Evolutionary conservation across 805 yeast genomes (phyloP).

Genomic region (Starmerella floris): DNA sequence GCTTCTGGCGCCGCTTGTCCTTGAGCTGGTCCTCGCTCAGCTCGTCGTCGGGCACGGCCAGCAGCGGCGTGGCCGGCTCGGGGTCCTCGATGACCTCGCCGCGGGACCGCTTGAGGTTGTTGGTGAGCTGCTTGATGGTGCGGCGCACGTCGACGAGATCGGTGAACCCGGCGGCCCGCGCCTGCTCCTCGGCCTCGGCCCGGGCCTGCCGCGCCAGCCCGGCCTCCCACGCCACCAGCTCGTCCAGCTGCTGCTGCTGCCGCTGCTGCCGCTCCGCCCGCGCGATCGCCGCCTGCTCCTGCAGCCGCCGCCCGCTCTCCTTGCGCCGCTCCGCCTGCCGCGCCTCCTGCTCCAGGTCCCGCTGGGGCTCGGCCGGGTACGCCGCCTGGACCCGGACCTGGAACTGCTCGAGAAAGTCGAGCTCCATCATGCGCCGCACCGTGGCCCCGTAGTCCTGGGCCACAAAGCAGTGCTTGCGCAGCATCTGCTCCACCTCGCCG

Average conservation of each 20-base stretch:
- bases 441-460: slow-evolving; percentile 57
- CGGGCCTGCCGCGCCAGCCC: slow-evolving; percentile 60
- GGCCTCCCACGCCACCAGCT: slow-evolving; percentile 47
- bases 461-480: slow-evolving; percentile 68
- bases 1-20: slow-evolving; percentile 73
- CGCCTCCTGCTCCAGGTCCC: slow-evolving; percentile 60
- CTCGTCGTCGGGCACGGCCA: slow-evolving; percentile 75
- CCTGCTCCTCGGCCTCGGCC: slow-evolving; percentile 54
- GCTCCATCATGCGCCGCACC: slow-evolving; percentile 40
- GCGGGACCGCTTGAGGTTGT: slow-evolving; percentile 13
- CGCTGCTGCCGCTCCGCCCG: slow-evolving; percentile 77
- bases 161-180: slow-evolving; percentile 40
- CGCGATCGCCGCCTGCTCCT: slow-evolving; percentile 81
- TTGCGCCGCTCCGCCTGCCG: slow-evolving; percentile 69
- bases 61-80: slow-evolving; percentile 44
- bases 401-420: slow-evolving; percentile 50
- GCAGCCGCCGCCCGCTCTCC: slow-evolving; percentile 78
- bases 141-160: slow-evolving; percentile 49
- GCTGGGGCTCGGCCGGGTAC: slow-evolving; percentile 39
- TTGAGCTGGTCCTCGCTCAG: slow-evolving; percentile 65
- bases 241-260: slow-evolving; percentile 62
- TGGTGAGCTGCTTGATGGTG: slow-evolving; percentile 32
- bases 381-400: slow-evolving; percentile 79
- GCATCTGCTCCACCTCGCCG: slow-evolving; percentile 51
- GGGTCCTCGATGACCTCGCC: slow-evolving; percentile 43